Conservation (phyloP, 2,329 filamentous ascomycete species). For the Nakataea oryzae region DNA sequence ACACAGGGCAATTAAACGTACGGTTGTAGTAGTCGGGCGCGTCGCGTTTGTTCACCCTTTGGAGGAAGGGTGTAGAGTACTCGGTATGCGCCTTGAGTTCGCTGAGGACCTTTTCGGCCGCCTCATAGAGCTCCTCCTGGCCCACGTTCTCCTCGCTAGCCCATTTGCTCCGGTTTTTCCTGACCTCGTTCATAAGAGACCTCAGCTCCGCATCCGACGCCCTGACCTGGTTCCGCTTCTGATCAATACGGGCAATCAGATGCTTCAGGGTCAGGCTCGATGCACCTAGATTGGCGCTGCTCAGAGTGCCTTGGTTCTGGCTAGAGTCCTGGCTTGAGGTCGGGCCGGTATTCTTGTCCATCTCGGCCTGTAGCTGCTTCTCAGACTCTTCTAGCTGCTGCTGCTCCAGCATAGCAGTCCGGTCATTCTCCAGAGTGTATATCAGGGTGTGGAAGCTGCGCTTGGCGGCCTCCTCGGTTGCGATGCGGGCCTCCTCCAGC, state of each 20-base stretch:
- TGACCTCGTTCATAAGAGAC: conserved; percentile 89
- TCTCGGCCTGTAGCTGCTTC: conserved; percentile 90
- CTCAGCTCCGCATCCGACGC: conserved; percentile 90
- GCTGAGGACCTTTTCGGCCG: conserved; percentile 90
- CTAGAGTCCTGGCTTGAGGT: conserved; percentile 37
- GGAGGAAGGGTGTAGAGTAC: conserved; percentile 91
- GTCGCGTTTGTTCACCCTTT: conserved; percentile 91
- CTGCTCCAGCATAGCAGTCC: conserved; percentile 94
- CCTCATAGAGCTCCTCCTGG: conserved; percentile 96
- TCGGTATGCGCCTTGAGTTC: conserved; percentile 96
- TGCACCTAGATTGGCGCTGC: conserved; percentile 87
- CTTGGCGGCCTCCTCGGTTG: conserved; percentile 81
- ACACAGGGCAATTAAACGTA: neutral
- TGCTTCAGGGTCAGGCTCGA: conserved; percentile 95
- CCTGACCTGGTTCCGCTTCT: conserved; percentile 79
- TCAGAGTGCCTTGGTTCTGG: conserved; percentile 76
- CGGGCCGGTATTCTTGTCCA: conserved; percentile 54
- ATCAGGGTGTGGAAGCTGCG: conserved; percentile 88
- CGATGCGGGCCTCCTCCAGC: conserved; percentile 82
- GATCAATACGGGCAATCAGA: conserved; percentile 88
- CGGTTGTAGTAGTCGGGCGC: conserved; percentile 85
- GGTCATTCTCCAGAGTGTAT: conserved; percentile 90
- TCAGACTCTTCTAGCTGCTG: conserved; percentile 95
- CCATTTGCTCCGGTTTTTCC: conserved; percentile 98
- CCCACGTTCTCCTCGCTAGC: conserved; percentile 95